Conservation (phyloP, 192 early-diverging fungal genomes). For the Backusella morwellensis region DNA sequence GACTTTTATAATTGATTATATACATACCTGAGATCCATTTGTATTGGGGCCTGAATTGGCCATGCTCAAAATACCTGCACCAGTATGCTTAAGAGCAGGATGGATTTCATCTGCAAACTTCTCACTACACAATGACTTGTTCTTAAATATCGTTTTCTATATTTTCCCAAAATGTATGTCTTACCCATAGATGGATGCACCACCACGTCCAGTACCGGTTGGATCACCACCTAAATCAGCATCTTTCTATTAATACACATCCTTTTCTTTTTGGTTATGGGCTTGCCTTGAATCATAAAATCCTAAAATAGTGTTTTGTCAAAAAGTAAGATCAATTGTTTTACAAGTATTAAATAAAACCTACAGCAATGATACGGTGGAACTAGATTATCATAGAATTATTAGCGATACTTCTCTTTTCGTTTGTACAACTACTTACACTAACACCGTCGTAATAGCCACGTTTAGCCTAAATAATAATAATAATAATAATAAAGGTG, state of each 20-base stretch:
- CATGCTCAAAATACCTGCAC: slow-evolving; percentile 89
- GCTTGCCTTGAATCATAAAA: slow-evolving; percentile 91
- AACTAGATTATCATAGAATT: slow-evolving; percentile 46
- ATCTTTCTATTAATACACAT: background rate
- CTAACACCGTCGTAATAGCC: slow-evolving; percentile 82
- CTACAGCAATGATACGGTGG: slow-evolving; percentile 69
- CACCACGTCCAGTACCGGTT: slow-evolving; percentile 90
- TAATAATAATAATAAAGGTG: background rate
- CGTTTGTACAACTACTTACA: slow-evolving; percentile 41
- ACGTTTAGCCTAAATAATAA: slow-evolving; percentile 55
- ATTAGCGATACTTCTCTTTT: background rate
- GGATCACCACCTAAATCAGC: slow-evolving; percentile 74
- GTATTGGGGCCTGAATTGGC: slow-evolving; percentile 76
- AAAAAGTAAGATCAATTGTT: background rate
- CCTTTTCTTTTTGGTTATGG: too few species aligned
- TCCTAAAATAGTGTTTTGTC: slow-evolving; percentile 44
- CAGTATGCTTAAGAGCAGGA: slow-evolving; percentile 74
- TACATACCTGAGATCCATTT: slow-evolving; percentile 57
- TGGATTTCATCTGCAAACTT: slow-evolving; percentile 86
- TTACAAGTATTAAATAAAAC: background rate
- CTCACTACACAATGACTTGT: slow-evolving; percentile 39
- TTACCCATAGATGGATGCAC: slow-evolving; percentile 82
- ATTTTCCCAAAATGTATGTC: background rate
- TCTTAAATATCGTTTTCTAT: too few species aligned
- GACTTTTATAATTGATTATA: too few species aligned